phyloP scores from a whole-genome alignment of 805 yeast species.

The Kodamaea neixiangensis region DNA sequence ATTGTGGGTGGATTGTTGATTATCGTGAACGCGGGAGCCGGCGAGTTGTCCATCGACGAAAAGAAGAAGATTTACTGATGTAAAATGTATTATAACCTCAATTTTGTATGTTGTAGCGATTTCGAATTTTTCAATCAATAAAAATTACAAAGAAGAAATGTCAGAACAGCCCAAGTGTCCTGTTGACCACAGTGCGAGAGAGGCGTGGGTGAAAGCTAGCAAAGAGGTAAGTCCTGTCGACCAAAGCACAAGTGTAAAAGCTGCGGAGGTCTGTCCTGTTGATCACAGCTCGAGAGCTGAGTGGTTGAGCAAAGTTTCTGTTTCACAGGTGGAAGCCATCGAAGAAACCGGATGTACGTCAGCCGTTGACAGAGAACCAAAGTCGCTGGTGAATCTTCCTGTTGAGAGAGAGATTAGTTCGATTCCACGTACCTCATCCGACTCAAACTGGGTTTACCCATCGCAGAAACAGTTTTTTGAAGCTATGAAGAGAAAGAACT shows the following conservation, averaged over 20 bases:
- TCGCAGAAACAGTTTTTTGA: slow-evolving; percentile 92
- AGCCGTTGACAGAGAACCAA: slow-evolving; percentile 27
- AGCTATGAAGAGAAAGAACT: slow-evolving; percentile 89
- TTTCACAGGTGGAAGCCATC: slow-evolving; percentile 39
- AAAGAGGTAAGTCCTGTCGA: slow-evolving; percentile 11
- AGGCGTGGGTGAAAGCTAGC: too few relatives aligned
- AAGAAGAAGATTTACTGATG: slow-evolving; percentile 83
- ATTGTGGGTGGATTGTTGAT: slow-evolving; percentile 92
- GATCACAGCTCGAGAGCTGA: slow-evolving; percentile 59
- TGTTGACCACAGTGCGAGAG: slow-evolving; percentile 48
- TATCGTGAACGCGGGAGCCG: slow-evolving; percentile 95
- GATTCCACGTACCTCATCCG: slow-evolving; percentile 71
- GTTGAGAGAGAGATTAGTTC: slow-evolving; percentile 76
- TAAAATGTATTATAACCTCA: neutral
- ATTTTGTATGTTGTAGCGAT: neutral
- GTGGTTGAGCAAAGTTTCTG: slow-evolving; percentile 48
- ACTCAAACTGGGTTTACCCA: slow-evolving; percentile 88
- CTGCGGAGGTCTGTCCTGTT: slow-evolving; percentile 77
- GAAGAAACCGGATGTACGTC: slow-evolving; percentile 60
- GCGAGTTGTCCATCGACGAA: slow-evolving; percentile 89
- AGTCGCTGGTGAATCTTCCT: slow-evolving; percentile 48
- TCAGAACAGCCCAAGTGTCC: slow-evolving; percentile 46
- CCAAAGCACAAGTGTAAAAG: slow-evolving; percentile 3
- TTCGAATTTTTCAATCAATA: slow-evolving; percentile 2
- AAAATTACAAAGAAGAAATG: slow-evolving; percentile 4